Evolutionary conservation across 148 eudicot genomes (phyloP), one percentile per base, ranked within the genome.

Genomic region (Suaeda aralocaspica): DNA sequence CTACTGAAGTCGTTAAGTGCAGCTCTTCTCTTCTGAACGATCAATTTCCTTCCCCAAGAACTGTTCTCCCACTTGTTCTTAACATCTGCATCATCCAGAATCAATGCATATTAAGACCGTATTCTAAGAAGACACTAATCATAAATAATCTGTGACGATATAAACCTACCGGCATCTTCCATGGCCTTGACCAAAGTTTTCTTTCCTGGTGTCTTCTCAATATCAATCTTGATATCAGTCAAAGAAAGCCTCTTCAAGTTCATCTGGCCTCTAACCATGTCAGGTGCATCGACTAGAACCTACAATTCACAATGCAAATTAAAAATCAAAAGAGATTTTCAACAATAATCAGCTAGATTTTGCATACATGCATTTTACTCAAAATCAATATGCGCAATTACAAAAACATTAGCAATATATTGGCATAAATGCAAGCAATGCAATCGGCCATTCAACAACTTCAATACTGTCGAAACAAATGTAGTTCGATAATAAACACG

Each of bases 31-130:
- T 86, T 78, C 82, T 84, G 88, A 53, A 84, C 90, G 44, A 86
- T 86, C 59, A 86, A 59, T 72, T 86, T 86, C 75, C 87, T 79
- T 1, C 90, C 90, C 90, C 90, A 86, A n/a, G 90, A 86, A 68
- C 88, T 84, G 42, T 78, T 86, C 79, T 86, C 90, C 90, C 90
- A 86, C 81, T 82, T 86, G 84, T 84, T 84, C 78, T 86, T 86
- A 33, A 84, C 86, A 80, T 86, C 89, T 86, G 73, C 66, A 72
- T 1, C 16, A 15, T 24, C n/a, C n/a, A n/a, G 2, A 33, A 12
- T 36, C 41, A 36, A 3, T 36, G 0, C 0, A 24, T 16, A 18
- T 53, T 19, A 63, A 56, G 15, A 25, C 5, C 29, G 26, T 13
- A 73, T 14, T 14, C 18, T 11, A 16, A 19, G n/a, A 36, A 18